Evolutionary conservation across 225 moss, liverwort and hornwort species (phyloP).

Genomic region (Neckera pumila): DNA sequence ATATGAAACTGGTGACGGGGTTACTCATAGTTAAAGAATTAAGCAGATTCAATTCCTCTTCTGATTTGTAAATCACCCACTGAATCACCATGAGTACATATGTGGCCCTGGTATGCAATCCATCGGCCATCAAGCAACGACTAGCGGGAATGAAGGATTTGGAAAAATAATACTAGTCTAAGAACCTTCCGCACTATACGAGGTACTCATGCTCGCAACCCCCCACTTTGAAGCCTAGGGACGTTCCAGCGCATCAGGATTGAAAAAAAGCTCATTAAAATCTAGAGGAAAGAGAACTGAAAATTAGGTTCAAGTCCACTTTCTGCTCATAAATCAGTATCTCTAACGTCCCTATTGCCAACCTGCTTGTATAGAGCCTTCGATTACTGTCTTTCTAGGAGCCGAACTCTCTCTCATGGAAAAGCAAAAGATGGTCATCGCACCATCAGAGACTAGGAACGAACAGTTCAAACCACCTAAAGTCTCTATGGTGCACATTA

Average conservation of each 20-base stretch:
- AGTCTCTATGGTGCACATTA: neutral
- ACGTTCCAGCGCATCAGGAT: neutral
- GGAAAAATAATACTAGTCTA: neutral
- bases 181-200: neutral
- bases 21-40: neutral
- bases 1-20: neutral
- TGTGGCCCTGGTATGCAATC: neutral
- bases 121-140: neutral
- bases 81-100: neutral
- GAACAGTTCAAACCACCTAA: neutral
- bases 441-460: neutral
- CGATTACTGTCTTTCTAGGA: neutral
- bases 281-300: neutral
- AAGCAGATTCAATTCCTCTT: neutral
- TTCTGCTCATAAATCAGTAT: neutral
- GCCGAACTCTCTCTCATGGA: neutral
- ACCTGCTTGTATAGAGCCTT: neutral
- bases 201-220: neutral
- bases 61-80: neutral
- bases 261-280: neutral
- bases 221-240: neutral
- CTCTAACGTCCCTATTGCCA: neutral
- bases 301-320: neutral
- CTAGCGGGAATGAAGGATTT: neutral
- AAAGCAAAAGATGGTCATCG: neutral